Evolutionary conservation across 768 basidiomycete species (phyloP).

Genomic region (Tricholoma hemisulphureum): DNA sequence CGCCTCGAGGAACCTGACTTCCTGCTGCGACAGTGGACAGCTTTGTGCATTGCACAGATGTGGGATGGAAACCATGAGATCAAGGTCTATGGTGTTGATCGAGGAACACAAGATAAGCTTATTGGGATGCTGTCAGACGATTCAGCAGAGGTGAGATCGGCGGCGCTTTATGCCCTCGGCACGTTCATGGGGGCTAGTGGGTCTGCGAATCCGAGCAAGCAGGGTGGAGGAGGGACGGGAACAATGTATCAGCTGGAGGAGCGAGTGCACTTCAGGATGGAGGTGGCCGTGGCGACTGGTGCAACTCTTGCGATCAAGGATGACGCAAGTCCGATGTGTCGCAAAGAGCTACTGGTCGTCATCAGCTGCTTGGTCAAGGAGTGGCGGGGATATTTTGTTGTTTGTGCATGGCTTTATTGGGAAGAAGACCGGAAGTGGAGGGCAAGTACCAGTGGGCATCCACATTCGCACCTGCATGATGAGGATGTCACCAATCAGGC

Average conservation of each 20-base stretch:
- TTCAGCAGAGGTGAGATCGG: conserved; percentile 89
- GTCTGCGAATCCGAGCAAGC: conserved; percentile 59
- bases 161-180: conserved; percentile 87
- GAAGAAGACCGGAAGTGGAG: conserved; percentile 81
- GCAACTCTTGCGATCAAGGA: conserved; percentile 86
- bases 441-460: conserved; percentile 34
- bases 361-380: conserved; percentile 93
- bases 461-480: conserved; percentile 40
- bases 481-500: conserved; percentile 76
- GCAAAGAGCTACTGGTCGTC: conserved; percentile 89
- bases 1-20: conserved; percentile 89
- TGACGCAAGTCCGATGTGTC: conserved; percentile 94
- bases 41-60: conserved; percentile 89
- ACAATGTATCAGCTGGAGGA: conserved; percentile 76
- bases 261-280: conserved; percentile 80
- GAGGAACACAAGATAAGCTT: conserved; percentile 78
- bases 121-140: conserved; percentile 79
- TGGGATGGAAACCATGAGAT: conserved; percentile 94
- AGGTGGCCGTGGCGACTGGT: conserved; percentile 88
- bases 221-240: conserved; percentile 84
- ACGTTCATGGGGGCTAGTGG: conserved; percentile 92
- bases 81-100: conserved; percentile 78
- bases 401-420: conserved; percentile 96
- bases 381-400: conserved; percentile 94
- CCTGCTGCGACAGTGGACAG: conserved; percentile 90